phyloP scores from a whole-genome alignment of 768 basidiomycete species.

The Krasilnikovozyma curviuscula region DNA sequence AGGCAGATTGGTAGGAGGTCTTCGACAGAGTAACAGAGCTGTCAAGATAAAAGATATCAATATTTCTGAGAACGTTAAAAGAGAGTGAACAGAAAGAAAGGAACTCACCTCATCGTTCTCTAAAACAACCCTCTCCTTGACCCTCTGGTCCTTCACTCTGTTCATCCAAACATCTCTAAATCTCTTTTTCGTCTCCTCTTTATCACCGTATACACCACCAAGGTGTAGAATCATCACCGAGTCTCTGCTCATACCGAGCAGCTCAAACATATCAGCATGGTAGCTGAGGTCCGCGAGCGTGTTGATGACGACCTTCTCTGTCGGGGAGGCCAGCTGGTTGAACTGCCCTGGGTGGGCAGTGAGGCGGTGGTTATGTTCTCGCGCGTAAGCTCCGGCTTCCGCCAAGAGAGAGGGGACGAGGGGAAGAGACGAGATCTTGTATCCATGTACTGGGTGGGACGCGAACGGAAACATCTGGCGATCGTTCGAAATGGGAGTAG shows the following conservation, averaged over 20 bases:
- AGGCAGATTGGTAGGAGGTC: conserved; percentile 74
- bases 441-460: conserved; percentile 59
- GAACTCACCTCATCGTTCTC: conserved; percentile 73
- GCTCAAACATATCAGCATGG: conserved; percentile 70
- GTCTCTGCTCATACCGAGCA: conserved; percentile 59
- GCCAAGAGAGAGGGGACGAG: conserved; percentile 37
- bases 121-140: conserved; percentile 49
- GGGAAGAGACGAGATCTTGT: conserved; percentile 44
- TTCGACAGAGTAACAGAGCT: conserved; percentile 72
- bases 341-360: conserved; percentile 71
- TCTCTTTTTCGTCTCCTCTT: conserved; percentile 45
- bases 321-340: conserved; percentile 53
- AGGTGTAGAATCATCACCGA: conserved; percentile 76
- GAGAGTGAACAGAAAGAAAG: not conserved
- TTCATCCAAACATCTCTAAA: conserved; percentile 50
- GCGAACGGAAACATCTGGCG: conserved; percentile 85
- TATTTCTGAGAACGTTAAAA: not conserved
- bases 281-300: conserved; percentile 65
- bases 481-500: conserved; percentile 78
- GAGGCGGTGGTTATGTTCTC: conserved; percentile 51
- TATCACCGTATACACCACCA: conserved; percentile 68
- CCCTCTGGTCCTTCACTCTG: conserved; percentile 39
- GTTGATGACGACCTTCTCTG: conserved; percentile 49
- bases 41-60: conserved; percentile 20
- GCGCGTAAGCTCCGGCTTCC: conserved; percentile 48